Evolutionary conservation across 1,284 basidiomycete species (phyloP).

Genomic region (Stygiomarasmius scandens): DNA sequence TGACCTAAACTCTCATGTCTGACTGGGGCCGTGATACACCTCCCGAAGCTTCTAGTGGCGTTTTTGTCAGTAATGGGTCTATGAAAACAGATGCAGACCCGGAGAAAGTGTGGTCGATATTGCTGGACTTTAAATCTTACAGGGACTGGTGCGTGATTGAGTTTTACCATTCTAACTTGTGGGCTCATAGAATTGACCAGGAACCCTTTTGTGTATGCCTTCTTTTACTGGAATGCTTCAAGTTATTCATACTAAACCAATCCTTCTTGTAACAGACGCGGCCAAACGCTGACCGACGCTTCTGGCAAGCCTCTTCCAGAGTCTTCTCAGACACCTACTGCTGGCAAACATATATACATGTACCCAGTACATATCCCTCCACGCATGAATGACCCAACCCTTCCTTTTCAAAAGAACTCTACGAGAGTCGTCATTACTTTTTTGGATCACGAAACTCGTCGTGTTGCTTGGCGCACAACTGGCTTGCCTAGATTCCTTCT

Average conservation of each 20-base stretch:
- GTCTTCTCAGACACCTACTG: slow-evolving; percentile 44
- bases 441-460: slow-evolving; percentile 54
- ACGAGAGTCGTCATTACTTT: slow-evolving; percentile 45
- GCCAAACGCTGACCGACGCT: slow-evolving; percentile 50
- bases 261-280: slow-evolving; percentile 44
- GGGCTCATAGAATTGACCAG: slow-evolving; percentile 33
- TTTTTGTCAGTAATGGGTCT: slow-evolving; percentile 41
- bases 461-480: slow-evolving; percentile 57
- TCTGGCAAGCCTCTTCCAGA: slow-evolving; percentile 43
- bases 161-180: background rate
- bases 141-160: slow-evolving; percentile 47
- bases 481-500: slow-evolving; percentile 52
- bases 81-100: slow-evolving; percentile 48
- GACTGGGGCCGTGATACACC: slow-evolving; percentile 14
- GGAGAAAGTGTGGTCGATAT: slow-evolving; percentile 49
- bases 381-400: slow-evolving; percentile 42
- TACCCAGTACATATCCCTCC: slow-evolving; percentile 61
- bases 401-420: slow-evolving; percentile 33
- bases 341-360: slow-evolving; percentile 51
- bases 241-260: slow-evolving; percentile 2
- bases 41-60: slow-evolving; percentile 26
- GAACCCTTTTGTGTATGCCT: slow-evolving; percentile 70
- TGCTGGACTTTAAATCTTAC: slow-evolving; percentile 52
- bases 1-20: background rate
- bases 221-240: no score